Evolutionary conservation across 805 yeast species (phyloP), one percentile per base, ranked within the genome.

Genomic region (Starmerella potacharoeniae): DNA sequence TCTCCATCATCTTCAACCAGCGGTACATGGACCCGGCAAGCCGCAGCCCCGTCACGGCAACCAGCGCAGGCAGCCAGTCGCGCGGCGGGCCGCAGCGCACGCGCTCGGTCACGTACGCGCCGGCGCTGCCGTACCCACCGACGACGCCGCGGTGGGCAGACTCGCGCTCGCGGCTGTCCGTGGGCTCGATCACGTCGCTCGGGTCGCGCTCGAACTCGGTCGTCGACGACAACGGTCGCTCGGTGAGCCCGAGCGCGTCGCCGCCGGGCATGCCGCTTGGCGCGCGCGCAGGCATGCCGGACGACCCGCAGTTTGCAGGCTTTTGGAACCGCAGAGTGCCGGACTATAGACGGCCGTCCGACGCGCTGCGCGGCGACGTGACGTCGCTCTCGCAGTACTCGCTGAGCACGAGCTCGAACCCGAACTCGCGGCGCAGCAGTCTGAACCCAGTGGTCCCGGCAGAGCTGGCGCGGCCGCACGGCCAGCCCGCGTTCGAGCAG

Each of bases 361-460:
- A 58, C 37, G 40, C 54, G 42, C 13, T 22, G 17, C 46, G 48
- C 41, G 16, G 41, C 17, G 61, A 58, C 41, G 54, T 55, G 31
- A 56, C 59, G 14, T 58, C 61, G 33, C 52, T 61, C 45, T 55
- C 58, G 16, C 60, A 56, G 46, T 59, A 58, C 49, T 60, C 63
- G 29, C 53, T 60, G 43, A 42, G 44, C 17, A 43, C 44, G 13
- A 47, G 46, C 17, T 16, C 56, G 31, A 40, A 50, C 43, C 43
- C 58, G 7, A 13, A 28, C 5, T 55, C 60, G 31, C 56, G 60
- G 30, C 52, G 58, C 9, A 49, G 48, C 30, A 53, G 56, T 42
- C 10, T 53, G 16, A 50, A 49, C 41, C 54, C 56, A 4, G 35
- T 14, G 37, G 42, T 54, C 10, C 33, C 54, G 1, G 57, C 57